phyloP scores from a whole-genome alignment of 768 basidiomycete genomes.

The Tephrocybe sp. region DNA sequence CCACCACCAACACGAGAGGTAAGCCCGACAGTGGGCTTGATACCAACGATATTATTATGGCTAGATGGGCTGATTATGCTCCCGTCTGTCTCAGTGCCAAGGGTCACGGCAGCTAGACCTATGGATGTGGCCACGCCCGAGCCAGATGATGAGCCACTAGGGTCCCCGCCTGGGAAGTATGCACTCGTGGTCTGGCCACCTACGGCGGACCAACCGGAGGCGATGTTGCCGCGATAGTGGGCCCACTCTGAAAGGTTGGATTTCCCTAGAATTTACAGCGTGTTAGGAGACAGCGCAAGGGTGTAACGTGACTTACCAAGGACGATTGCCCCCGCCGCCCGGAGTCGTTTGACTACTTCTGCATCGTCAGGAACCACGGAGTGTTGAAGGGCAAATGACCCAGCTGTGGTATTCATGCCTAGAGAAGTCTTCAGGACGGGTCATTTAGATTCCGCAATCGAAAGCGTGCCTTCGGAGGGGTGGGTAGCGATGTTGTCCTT shows the following conservation, averaged over 20 bases:
- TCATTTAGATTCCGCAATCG: background rate
- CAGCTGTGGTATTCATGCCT: constrained; percentile 49
- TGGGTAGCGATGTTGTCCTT: constrained; percentile 50
- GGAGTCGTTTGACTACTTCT: constrained; percentile 40
- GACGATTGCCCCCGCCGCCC: constrained; percentile 44
- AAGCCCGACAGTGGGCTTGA: constrained; percentile 60
- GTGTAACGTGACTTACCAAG: constrained; percentile 27
- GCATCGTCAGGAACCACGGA: constrained; percentile 47
- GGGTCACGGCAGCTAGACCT: constrained; percentile 44
- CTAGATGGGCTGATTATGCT: constrained; percentile 53
- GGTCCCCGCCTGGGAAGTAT: constrained; percentile 43
- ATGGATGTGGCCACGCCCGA: constrained; percentile 55
- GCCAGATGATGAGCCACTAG: constrained; percentile 60
- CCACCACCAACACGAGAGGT: constrained; percentile 60
- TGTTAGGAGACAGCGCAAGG: too few relatives aligned
- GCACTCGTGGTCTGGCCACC: constrained; percentile 15
- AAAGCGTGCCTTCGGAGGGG: constrained; percentile 38
- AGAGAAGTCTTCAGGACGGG: background rate
- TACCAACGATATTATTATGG: constrained; percentile 55
- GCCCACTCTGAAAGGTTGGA: constrained; percentile 57
- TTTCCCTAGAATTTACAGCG: constrained; percentile 37
- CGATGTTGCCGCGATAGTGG: constrained; percentile 43
- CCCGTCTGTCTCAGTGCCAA: constrained; percentile 54
- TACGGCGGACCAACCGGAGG: constrained; percentile 44
- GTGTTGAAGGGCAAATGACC: constrained; percentile 39